Conservation (phyloP, 176 grass and related monocot genomes). For the Dactylis glomerata region DNA sequence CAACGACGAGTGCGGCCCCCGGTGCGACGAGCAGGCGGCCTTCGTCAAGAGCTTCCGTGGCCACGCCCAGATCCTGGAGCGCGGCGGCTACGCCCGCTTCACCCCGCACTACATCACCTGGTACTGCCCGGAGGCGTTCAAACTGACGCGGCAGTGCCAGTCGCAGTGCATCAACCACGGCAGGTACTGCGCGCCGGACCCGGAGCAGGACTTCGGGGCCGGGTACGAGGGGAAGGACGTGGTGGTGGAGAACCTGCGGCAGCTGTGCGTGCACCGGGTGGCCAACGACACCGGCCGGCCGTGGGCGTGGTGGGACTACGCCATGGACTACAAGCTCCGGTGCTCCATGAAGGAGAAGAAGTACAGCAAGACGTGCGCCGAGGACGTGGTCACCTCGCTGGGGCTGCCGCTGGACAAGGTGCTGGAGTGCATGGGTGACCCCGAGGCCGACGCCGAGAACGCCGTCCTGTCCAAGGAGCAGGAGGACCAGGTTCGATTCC, state of each 20-base stretch:
- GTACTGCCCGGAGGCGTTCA: slow-evolving; percentile 83
- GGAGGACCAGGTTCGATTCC: slow-evolving; percentile 59
- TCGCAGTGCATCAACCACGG: slow-evolving; percentile 95
- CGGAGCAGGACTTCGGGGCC: slow-evolving; percentile 69
- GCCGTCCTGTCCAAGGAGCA: slow-evolving; percentile 80
- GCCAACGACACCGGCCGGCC: slow-evolving; percentile 63
- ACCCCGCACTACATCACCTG: slow-evolving; percentile 99
- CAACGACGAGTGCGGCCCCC: slow-evolving; percentile 89
- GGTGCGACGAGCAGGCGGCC: slow-evolving; percentile 71
- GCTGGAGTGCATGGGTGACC: slow-evolving; percentile 89
- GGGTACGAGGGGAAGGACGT: slow-evolving; percentile 91
- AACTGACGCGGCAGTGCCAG: slow-evolving; percentile 53
- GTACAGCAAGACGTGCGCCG: slow-evolving; percentile 79
- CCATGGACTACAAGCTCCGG: slow-evolving; percentile 81
- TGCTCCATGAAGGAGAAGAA: slow-evolving; percentile 99
- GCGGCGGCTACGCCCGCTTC: slow-evolving; percentile 66
- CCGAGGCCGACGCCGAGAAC: slow-evolving; percentile 85
- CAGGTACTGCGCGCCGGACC: slow-evolving; percentile 89
- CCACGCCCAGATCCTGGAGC: slow-evolving; percentile 83
- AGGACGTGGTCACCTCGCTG: slow-evolving; percentile 61
- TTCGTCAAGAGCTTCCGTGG: slow-evolving; percentile 74
- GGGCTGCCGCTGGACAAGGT: slow-evolving; percentile 60
- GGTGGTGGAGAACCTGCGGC: slow-evolving; percentile 83
- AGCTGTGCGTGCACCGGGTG: slow-evolving; percentile 88
- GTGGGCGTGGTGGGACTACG: slow-evolving; percentile 97